Evolutionary conservation across 306 rosid species (phyloP).

Genomic region (Trifolium subterraneum): DNA sequence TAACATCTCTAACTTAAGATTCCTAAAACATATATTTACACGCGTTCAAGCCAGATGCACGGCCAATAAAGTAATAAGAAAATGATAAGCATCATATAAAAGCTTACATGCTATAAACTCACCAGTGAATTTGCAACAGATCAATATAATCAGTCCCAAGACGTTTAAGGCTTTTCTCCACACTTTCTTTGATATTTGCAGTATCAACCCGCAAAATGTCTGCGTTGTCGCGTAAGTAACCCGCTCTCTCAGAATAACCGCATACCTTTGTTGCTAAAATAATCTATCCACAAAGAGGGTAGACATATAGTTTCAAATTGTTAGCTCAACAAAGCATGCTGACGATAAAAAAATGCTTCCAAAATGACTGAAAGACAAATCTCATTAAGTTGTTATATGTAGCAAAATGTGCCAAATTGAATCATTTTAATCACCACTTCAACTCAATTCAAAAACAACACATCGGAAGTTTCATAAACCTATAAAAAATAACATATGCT

Average conservation of each 20-base stretch:
- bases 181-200: constrained; percentile 84
- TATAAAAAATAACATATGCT: background rate
- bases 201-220: constrained; percentile 78
- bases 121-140: constrained; percentile 96
- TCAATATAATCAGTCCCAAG: constrained; percentile 94
- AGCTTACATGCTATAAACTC: constrained; percentile 40
- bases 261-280: constrained; percentile 81
- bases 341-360: background rate
- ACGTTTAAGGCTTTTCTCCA: constrained; percentile 91
- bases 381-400: constrained; percentile 3
- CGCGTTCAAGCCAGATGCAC: background rate
- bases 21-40: constrained; percentile 13
- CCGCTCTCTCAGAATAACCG: constrained; percentile 76
- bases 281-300: constrained; percentile 52
- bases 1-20: too few species aligned
- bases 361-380: constrained; percentile 26
- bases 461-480: constrained; percentile 17
- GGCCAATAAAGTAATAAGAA: constrained; percentile 18
- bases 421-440: background rate
- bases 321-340: constrained; percentile 21
- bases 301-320: constrained; percentile 33
- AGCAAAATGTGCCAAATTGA: constrained; percentile 23
- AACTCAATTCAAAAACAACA: constrained; percentile 23
- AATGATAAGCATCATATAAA: background rate
- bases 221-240: constrained; percentile 74